Base-by-base conservation (phyloP, 2,329 filamentous ascomycete genomes). In the Aspergillus tamarii region DNA sequence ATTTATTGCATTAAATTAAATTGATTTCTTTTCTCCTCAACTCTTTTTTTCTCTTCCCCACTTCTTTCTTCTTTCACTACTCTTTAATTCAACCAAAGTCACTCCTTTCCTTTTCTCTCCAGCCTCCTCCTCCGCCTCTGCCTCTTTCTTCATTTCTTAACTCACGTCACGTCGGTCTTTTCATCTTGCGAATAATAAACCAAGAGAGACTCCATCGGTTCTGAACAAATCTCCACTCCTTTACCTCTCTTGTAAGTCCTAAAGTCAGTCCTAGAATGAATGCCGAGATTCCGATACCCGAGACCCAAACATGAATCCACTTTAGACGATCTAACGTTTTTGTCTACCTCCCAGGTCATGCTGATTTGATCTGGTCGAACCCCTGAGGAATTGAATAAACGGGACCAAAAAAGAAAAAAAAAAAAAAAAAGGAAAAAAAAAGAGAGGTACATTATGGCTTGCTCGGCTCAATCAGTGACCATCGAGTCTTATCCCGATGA, bases 391-490 rank as follows among this genome's bases (percentile, higher is more conserved):
- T 26, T 23, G 14, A 10, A 7, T 7, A 41, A 39, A 19, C 36
- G 16, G 16, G 16, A 8, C n/a, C n/a, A 41, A 41, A 19, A 41
- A 19, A 6, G 30, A 52, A 52, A 16, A 30, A 19, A 32, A 21
- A 9, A 39, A 10, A 39, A 23, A 16, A 23, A 6, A 23, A 21
- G 36, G 6, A 34, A 3, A 36, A 4, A n/a, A 21, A 11, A 1
- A 34, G 19, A 39, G 10, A n/a, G 14, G 6, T 63, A 62, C 65
- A 59, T 53, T 39, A 81, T 81, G 79, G 72, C 78, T 46, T 81
- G 78, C 68, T 71, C 78, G 39, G 65, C 76, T 45, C 73, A 77
- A 48, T 77, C 79, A 30, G 73, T 81, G 70, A 76, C 79, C 3
- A 71, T 81, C 59, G 75, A 80, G 66, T 73, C 77, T 3, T 76